Conservation (phyloP, 1,284 basidiomycete genomes). For the Ganoderma resinaceum region DNA sequence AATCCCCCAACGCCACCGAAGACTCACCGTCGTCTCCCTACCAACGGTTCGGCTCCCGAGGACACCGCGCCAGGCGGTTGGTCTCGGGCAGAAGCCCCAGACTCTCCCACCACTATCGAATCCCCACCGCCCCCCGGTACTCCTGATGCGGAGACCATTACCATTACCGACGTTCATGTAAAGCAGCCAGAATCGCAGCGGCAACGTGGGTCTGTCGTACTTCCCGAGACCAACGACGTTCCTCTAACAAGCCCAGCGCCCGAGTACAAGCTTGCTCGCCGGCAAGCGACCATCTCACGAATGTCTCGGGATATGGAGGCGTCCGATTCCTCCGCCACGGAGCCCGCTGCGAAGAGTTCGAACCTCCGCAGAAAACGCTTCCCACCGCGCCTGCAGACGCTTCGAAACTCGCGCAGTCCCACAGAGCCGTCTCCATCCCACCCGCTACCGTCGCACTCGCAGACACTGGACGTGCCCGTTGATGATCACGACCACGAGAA, state of each 20-base stretch:
- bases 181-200: conserved; percentile 38
- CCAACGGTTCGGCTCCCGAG: conserved; percentile 30
- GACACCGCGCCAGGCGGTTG: conserved; percentile 40
- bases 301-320: conserved; percentile 44
- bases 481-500: conserved; percentile 57
- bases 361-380: conserved; percentile 61
- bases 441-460: conserved; percentile 43
- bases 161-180: conserved; percentile 36
- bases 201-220: conserved; percentile 45
- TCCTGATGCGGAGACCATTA: conserved; percentile 40
- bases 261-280: conserved; percentile 41
- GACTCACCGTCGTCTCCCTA: conserved; percentile 30
- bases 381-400: conserved; percentile 50
- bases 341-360: conserved; percentile 40
- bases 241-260: conserved; percentile 29
- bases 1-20: conserved; percentile 36
- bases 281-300: conserved; percentile 45
- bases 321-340: conserved; percentile 55
- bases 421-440: conserved; percentile 35
- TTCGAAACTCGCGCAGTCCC: conserved; percentile 48
- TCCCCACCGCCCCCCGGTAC: conserved; percentile 52
- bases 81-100: conserved; percentile 42
- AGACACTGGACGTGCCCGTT: conserved; percentile 61
- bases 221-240: conserved; percentile 41
- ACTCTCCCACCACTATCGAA: conserved; percentile 49